Conservation (phyloP, 139 green algal species). For the Micractinium sp. region DNA sequence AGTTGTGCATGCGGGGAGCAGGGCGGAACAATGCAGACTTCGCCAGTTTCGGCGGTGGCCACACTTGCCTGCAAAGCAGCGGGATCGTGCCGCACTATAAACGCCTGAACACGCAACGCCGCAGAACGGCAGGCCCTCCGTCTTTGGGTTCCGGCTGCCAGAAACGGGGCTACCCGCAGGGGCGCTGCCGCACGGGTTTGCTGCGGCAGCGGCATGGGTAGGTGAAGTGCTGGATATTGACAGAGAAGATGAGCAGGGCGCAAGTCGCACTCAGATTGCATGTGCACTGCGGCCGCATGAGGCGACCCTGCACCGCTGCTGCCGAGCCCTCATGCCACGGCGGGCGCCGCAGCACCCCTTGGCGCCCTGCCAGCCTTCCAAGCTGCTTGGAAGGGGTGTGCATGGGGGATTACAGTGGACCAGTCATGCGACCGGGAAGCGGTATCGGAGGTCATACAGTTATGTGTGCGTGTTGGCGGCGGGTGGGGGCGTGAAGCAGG, state of each 20-base stretch:
- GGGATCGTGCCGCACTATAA: too few relatives aligned
- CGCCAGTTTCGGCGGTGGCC: too few relatives aligned
- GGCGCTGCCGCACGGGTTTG: neutral
- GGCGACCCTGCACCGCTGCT: neutral
- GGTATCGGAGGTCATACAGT: neutral
- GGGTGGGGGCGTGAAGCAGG: neutral
- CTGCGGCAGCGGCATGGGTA: neutral
- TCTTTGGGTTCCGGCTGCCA: too few relatives aligned
- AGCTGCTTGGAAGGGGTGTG: neutral
- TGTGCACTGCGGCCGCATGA: neutral
- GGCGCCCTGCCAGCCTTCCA: too few relatives aligned
- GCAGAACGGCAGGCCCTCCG: too few relatives aligned
- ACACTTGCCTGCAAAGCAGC: too few relatives aligned
- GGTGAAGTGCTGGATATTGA: too few relatives aligned
- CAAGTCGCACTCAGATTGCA: neutral
- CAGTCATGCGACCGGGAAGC: neutral
- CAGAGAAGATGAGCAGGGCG: neutral
- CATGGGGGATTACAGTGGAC: neutral
- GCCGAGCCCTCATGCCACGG: neutral
- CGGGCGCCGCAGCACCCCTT: too few relatives aligned
- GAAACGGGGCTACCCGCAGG: too few relatives aligned
- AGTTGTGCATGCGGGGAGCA: too few relatives aligned
- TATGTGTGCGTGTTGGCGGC: neutral
- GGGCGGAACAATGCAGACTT: too few relatives aligned
- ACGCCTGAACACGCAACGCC: too few relatives aligned